phyloP scores from a whole-genome alignment of 2,329 filamentous ascomycete genomes.

The Nectriaceae sp. region DNA sequence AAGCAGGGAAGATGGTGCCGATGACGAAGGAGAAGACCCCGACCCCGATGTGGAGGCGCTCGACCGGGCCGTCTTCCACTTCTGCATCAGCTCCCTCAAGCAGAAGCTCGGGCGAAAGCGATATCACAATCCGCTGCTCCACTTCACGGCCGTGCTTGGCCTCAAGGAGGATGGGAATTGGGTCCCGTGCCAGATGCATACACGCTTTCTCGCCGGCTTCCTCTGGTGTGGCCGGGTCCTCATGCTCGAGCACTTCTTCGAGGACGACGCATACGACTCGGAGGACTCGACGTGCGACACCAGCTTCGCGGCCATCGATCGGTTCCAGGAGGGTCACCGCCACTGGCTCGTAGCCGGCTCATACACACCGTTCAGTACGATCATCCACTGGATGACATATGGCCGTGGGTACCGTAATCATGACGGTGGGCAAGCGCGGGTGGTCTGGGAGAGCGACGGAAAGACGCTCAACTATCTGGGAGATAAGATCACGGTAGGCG shows the following conservation, averaged over 20 bases:
- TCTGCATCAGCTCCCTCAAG: too few species aligned
- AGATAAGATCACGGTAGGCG: not conserved
- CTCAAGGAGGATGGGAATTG: too few species aligned
- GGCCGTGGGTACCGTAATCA: constrained; percentile 1
- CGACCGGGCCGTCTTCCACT: not conserved
- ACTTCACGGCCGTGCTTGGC: too few species aligned
- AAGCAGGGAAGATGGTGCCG: too few species aligned
- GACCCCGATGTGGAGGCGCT: not conserved
- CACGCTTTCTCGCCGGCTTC: constrained; percentile 1
- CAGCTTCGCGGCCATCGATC: constrained; percentile 1
- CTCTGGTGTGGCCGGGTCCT: not conserved
- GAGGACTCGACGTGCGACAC: constrained; percentile 1
- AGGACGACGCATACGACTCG: constrained; percentile 1
- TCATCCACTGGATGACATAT: constrained; percentile 1
- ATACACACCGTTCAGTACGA: not conserved
- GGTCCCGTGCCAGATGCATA: not conserved
- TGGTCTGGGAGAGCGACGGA: constrained; percentile 1
- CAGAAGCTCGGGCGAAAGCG: too few species aligned
- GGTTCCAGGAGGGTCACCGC: not conserved
- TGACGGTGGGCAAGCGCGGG: not conserved
- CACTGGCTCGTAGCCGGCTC: not conserved
- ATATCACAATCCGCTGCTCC: not conserved
- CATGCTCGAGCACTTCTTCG: constrained; percentile 1
- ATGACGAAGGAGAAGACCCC: not conserved
- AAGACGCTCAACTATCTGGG: constrained; percentile 3